phyloP scores from a whole-genome alignment of 2,329 filamentous ascomycete genomes.

The Didymella glomerata region DNA sequence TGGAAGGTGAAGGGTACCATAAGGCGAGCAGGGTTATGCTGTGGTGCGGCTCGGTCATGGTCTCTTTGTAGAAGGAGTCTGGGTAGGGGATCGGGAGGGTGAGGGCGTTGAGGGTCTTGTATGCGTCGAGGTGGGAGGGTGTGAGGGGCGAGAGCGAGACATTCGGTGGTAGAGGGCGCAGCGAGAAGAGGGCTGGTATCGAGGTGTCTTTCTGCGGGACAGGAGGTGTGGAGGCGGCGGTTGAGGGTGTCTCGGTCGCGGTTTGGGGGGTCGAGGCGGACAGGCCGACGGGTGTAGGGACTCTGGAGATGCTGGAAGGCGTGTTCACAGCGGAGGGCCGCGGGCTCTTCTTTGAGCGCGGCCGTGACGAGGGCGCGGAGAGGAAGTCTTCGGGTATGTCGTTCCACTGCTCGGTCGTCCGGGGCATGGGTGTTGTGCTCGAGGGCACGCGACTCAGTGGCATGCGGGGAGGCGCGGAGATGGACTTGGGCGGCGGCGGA shows the following conservation, averaged over 20 bases:
- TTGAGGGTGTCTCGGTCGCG: slow-evolving; percentile 11
- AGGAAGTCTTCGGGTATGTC: slow-evolving; percentile 42
- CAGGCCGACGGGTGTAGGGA: slow-evolving; percentile 26
- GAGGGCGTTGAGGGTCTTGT: slow-evolving; percentile 66
- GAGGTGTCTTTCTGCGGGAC: neutral
- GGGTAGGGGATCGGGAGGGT: slow-evolving; percentile 70
- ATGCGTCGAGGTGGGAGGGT: slow-evolving; percentile 62
- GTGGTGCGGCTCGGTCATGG: slow-evolving; percentile 62
- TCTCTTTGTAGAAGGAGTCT: slow-evolving; percentile 67
- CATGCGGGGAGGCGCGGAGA: slow-evolving; percentile 29
- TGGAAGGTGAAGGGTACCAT: slow-evolving; percentile 55
- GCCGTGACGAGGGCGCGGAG: slow-evolving; percentile 35
- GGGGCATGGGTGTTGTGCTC: slow-evolving; percentile 24
- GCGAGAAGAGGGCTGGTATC: slow-evolving; percentile 33
- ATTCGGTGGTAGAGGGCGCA: slow-evolving; percentile 55
- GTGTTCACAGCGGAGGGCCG: slow-evolving; percentile 33
- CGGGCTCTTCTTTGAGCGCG: slow-evolving; percentile 37
- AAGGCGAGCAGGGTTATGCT: slow-evolving; percentile 67
- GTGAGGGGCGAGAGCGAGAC: slow-evolving; percentile 63
- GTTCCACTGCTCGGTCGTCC: slow-evolving; percentile 40
- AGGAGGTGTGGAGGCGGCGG: slow-evolving; percentile 11
- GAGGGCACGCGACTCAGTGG: slow-evolving; percentile 21
- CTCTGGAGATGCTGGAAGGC: slow-evolving; percentile 27
- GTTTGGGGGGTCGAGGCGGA: slow-evolving; percentile 5
- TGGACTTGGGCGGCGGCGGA: slow-evolving; percentile 33